Evolutionary conservation across 352 stramenopile species (phyloP), one percentile per base, ranked within the genome.

Genomic region (Saprolegnia diclina): DNA sequence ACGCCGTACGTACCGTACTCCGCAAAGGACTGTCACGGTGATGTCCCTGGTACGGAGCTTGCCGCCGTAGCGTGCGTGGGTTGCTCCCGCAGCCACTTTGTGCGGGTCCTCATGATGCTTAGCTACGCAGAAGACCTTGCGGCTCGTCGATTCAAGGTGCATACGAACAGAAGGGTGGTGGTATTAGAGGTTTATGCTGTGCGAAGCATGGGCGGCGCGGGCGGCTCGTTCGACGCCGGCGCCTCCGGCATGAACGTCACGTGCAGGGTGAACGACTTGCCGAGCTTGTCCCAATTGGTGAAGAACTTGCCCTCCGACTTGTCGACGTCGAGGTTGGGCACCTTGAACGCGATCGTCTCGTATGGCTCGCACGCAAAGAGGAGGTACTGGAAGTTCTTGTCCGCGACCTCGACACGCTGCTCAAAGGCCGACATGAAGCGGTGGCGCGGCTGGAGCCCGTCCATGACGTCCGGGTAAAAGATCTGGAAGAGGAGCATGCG

Each of bases 351-450:
- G 22, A 99, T 87, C 21, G 96, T 99, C 83, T 99, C 96, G 81
- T 99, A 99, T 44, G 97, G 97, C 75, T 99, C 97, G 70, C 95
- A 98, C 1, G 97, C 97, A 72, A 99, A 98, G 16, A 99, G 78
- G 16, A 99, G 76, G 74, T 99, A 99, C 81, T 97, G 89, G 71
- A 92, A 91, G 63, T 89, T 85, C 71, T 97, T 97, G 80, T 99
- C 95, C 0, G 96, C 91, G 7, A 88, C 82, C 72, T 99, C 97
- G n/a, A 99, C 89, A 56, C 96, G 92, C 76, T 99, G 97, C 83
- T 99, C 97, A 78, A 98, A 99, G n/a, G 97, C 89, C 64, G 87
- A 98, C 97, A 99, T 99, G 85, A 99, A 99, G 42, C 97, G 86
- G 78, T 99, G 96, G 13, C 97, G 85, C 24, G 97, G 97, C 80